Evolutionary conservation across 768 basidiomycete genomes (phyloP).

Genomic region (Suillus hirtellus): DNA sequence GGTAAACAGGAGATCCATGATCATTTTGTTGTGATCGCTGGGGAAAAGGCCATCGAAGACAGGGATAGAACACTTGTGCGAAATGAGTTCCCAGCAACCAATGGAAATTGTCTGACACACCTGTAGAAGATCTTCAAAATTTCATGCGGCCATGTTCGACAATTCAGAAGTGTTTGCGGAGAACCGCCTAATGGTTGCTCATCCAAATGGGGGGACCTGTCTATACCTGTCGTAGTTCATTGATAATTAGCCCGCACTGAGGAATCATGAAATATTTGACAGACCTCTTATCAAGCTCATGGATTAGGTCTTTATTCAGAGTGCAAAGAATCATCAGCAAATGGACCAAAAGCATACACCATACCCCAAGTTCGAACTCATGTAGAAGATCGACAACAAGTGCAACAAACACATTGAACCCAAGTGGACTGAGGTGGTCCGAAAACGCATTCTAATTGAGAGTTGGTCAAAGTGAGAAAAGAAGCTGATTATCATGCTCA

Average conservation of each 20-base stretch:
- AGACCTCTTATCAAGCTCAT: constrained; percentile 31
- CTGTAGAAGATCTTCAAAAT: neutral
- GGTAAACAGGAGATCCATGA: too few relatives aligned
- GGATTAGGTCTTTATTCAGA: constrained; percentile 22
- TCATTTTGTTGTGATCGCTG: too few relatives aligned
- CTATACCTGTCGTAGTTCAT: neutral
- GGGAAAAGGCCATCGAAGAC: too few relatives aligned
- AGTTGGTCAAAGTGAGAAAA: too few relatives aligned
- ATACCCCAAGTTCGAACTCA: neutral
- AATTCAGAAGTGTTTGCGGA: neutral
- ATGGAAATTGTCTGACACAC: neutral
- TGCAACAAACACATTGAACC: neutral
- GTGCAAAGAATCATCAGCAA: constrained; percentile 17
- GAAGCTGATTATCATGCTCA: too few relatives aligned
- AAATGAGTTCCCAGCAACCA: too few relatives aligned
- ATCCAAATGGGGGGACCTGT: neutral
- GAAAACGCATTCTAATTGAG: constrained; percentile 38
- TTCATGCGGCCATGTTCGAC: neutral
- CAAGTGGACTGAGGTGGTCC: constrained; percentile 4
- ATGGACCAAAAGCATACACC: constrained; percentile 26
- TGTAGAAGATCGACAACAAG: neutral
- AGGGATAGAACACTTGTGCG: too few relatives aligned
- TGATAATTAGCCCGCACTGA: too few relatives aligned
- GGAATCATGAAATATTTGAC: too few relatives aligned
- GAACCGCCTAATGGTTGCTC: neutral